Percentiles rank a stretch among this genome's conserved stretches.
phyloP scores from a whole-genome alignment of 2,329 filamentous ascomycete species.

The Phoma sp. region DNA sequence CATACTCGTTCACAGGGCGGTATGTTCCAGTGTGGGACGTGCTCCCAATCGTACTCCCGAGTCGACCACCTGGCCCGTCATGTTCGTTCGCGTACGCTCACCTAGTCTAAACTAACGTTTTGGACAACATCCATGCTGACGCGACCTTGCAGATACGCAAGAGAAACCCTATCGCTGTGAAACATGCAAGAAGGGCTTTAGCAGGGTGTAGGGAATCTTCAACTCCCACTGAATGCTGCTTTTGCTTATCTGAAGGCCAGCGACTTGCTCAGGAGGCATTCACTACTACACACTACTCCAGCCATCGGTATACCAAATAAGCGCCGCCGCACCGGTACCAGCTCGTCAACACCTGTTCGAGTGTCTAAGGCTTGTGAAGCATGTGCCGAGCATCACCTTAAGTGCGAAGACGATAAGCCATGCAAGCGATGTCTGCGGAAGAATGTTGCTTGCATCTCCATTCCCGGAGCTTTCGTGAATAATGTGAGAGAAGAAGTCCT shows the following conservation, averaged over 20 bases:
- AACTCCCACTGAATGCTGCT: background rate
- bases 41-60: too few species aligned
- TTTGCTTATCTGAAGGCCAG: background rate
- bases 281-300: background rate
- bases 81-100: too few species aligned
- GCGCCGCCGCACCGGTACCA: background rate
- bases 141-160: background rate
- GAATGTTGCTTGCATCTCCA: constrained; percentile 48
- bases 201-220: background rate
- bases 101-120: too few species aligned
- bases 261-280: background rate
- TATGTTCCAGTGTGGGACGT: too few species aligned
- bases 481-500: too few species aligned
- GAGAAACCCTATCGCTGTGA: background rate
- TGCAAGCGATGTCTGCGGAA: constrained; percentile 57
- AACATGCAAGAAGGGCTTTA: background rate
- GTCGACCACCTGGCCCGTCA: too few species aligned
- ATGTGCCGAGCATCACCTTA: constrained; percentile 56
- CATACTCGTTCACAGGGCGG: too few species aligned
- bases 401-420: constrained; percentile 59
- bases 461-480: too few species aligned
- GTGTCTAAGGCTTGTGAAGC: constrained; percentile 54
- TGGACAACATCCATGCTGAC: background rate
- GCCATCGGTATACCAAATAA: background rate
- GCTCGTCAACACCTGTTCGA: background rate